A percentile compares a stretch with the other conserved stretches of the same genome.
These are phyloP conservation scores for Pulveroboletus frians DNA, from an alignment of 768 basidiomycete species.

Conservation along the genomic window DNA sequence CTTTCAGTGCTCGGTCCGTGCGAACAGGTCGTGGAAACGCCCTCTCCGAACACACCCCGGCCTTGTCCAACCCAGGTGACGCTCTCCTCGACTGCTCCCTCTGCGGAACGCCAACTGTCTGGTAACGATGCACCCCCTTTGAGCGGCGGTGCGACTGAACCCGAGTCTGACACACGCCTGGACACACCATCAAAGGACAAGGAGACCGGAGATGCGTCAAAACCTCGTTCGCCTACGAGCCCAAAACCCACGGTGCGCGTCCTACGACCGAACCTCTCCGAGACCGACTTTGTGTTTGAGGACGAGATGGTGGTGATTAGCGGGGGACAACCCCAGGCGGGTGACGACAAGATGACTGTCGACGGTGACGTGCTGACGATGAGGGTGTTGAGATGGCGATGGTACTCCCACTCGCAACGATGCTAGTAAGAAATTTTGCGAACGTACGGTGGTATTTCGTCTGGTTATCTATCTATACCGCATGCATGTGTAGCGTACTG, in stretches of 20 bases:
- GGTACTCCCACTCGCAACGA: slow-evolving; percentile 5
- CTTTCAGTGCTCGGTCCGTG: slow-evolving; percentile 14
- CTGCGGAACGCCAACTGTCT: background rate
- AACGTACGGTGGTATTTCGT: slow-evolving; percentile 5
- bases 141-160: background rate
- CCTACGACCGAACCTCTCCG: slow-evolving; percentile 17
- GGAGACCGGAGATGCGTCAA: background rate
- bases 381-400: slow-evolving; percentile 27
- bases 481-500: slow-evolving; percentile 11
- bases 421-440: background rate
- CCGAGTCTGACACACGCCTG: background rate
- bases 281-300: slow-evolving; percentile 22
- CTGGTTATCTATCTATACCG: slow-evolving; percentile 10
- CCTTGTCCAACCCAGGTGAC: background rate
- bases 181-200: background rate
- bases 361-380: slow-evolving; percentile 16
- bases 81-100: background rate
- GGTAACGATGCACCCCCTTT: background rate
- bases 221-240: background rate
- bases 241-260: slow-evolving; percentile 2
- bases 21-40: background rate
- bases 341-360: slow-evolving; percentile 10
- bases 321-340: background rate
- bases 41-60: background rate
- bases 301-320: slow-evolving; percentile 16